Evolutionary conservation across 805 yeast genomes (phyloP), one percentile per base, ranked within the genome.

Genomic region (Pichia thaimueangensis): DNA sequence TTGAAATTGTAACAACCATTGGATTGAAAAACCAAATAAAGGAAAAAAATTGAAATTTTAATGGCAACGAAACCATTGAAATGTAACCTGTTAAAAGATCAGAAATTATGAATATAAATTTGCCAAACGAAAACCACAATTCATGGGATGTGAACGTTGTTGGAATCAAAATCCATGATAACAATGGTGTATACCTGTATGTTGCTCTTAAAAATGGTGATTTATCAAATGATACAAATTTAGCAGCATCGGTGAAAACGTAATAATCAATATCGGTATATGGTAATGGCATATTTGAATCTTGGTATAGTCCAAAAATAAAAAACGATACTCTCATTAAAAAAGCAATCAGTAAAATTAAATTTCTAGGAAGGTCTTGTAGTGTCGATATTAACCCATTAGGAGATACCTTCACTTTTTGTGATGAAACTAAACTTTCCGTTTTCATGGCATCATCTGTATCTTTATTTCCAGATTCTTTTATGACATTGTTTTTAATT

Each of bases 221-320:
- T 21, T 51, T 36, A 1, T 70, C 71, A 2, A 69, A 43, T 50
- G 68, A 68, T 9, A 87, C 84, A 55, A 74, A 86, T 29, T 69
- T 64, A 2, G 97, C 78, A 8, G 98, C 97, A 66, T 93, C 97
- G 2, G 95, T 78, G 59, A 93, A 93, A 37, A 93, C 98, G 58
- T 78, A 70, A 63, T 93, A 93, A 62, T 93, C 98, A 37, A 93
- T 84, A 55, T 93, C 98, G 0, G 98, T 93, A 65, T 87, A 93
- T 48, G 83, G 82, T 16, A 89, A 83, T 10, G 78, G 77, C 78
- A 86, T 76, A 49, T 76, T 63, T 5, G 74, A 71, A 62, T 93
- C 98, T 61, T 93, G 98, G 59, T 85, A 88, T 2, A 84, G 61
- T 0, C 98, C 97, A 65, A 77, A 93, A 4, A 67, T 51, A 51